Conservation (phyloP, 805 yeast genomes). For the Ogataea pilisensis region DNA sequence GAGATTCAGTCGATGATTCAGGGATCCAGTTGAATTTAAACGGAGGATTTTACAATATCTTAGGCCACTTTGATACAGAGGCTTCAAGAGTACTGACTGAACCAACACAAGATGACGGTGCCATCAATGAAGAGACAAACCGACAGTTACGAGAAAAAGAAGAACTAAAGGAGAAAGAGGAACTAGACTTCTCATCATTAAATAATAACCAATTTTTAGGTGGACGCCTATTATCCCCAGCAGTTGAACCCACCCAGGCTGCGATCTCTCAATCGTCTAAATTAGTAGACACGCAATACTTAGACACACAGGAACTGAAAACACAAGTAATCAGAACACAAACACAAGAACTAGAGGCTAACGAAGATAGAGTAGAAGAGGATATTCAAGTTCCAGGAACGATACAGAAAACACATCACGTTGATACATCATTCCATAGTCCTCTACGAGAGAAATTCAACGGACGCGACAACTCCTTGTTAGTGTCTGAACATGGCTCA, state of each 20-base stretch:
- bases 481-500: not conserved
- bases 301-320: not conserved
- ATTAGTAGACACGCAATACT: not conserved
- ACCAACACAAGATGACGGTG: not conserved
- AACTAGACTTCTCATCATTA: not conserved
- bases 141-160: not conserved
- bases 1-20: conserved; percentile 18
- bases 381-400: conserved; percentile 25
- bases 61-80: not conserved
- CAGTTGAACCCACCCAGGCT: not conserved
- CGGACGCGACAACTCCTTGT: not conserved
- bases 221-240: not conserved
- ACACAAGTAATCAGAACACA: not conserved
- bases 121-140: not conserved
- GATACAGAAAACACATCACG: conserved; percentile 10
- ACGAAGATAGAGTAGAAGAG: conserved; percentile 1
- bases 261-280: too few species aligned
- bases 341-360: not conserved
- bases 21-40: conserved; percentile 22
- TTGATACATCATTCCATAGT: conserved; percentile 7
- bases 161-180: not conserved
- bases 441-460: conserved; percentile 5
- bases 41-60: conserved; percentile 5
- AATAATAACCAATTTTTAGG: not conserved
- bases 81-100: not conserved